Percentiles rank a stretch among this genome's conserved stretches.
Evolutionary conservation across 176 grass and related monocot genomes (phyloP).

Genomic region (Puya raimondii): DNA sequence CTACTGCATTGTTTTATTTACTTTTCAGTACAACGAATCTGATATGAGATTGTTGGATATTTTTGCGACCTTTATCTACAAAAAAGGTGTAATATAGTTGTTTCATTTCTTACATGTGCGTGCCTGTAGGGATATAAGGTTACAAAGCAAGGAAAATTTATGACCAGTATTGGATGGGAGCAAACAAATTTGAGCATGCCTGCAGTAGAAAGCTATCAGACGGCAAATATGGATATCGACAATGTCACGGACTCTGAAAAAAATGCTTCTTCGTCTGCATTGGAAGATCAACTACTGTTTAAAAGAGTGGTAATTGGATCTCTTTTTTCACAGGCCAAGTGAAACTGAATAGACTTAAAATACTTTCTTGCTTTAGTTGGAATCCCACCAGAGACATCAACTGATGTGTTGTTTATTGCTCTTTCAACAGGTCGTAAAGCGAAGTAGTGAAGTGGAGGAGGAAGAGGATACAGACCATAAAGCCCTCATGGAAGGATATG

Average conservation of each 20-base stretch:
- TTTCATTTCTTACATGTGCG: conserved; percentile 9
- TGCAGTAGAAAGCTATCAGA: conserved; percentile 91
- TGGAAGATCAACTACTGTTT: conserved; percentile 55
- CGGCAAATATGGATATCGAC: conserved; percentile 71
- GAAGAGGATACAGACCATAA: conserved; percentile 57
- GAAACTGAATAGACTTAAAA: not conserved
- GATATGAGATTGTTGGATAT: not conserved
- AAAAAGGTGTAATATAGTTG: conserved; percentile 11
- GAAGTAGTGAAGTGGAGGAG: conserved; percentile 33
- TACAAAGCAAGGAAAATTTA: conserved; percentile 77
- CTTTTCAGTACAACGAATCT: not conserved
- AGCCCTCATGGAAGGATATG: conserved; percentile 70
- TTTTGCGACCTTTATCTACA: conserved; percentile 4
- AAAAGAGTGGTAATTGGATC: conserved; percentile 69
- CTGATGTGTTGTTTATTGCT: conserved; percentile 18
- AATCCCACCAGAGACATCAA: conserved; percentile 15
- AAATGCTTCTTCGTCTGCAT: conserved; percentile 22
- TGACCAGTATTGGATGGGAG: conserved; percentile 74
- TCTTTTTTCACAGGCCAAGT: conserved; percentile 4
- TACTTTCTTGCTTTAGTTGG: conserved; percentile 7
- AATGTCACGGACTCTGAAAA: conserved; percentile 33
- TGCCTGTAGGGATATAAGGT: conserved; percentile 80
- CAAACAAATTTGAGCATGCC: conserved; percentile 63
- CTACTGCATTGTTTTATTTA: too few relatives aligned
- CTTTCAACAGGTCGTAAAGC: conserved; percentile 33